Evolutionary conservation across 2,329 filamentous ascomycete genomes (phyloP).

Genomic region (Colletotrichum tropicale): DNA sequence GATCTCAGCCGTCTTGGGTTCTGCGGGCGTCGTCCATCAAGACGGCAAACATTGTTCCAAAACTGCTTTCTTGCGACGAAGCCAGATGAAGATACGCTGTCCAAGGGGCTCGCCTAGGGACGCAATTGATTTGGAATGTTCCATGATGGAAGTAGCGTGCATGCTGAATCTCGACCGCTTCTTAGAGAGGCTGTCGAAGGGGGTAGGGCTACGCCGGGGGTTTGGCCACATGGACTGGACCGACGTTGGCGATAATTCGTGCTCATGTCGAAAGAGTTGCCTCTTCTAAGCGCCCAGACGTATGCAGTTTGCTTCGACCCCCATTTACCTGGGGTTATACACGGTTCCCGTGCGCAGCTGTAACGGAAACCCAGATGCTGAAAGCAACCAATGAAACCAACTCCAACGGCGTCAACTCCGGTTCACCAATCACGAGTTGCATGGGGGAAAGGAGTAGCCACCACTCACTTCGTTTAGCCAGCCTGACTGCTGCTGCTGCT

Average conservation of each 20-base stretch:
- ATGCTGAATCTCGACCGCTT: background rate
- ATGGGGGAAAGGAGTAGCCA: background rate
- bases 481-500: background rate
- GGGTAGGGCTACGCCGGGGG: background rate
- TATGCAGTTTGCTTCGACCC: background rate
- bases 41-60: background rate
- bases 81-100: background rate
- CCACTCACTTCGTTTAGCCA: background rate
- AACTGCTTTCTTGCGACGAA: background rate
- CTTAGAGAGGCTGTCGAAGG: background rate
- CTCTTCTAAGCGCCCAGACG: background rate
- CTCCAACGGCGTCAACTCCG: background rate
- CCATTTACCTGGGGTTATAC: background rate
- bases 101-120: background rate
- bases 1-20: background rate
- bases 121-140: background rate
- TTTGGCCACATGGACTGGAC: background rate
- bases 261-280: background rate
- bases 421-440: background rate
- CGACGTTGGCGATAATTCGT: background rate
- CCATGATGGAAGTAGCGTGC: background rate
- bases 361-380: background rate
- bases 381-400: background rate
- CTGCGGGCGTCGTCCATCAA: background rate
- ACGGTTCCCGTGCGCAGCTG: background rate